Evolutionary conservation across 305 asterid genomes (phyloP), one percentile per base, ranked within the genome.

Genomic region (Coffea humblotiana): DNA sequence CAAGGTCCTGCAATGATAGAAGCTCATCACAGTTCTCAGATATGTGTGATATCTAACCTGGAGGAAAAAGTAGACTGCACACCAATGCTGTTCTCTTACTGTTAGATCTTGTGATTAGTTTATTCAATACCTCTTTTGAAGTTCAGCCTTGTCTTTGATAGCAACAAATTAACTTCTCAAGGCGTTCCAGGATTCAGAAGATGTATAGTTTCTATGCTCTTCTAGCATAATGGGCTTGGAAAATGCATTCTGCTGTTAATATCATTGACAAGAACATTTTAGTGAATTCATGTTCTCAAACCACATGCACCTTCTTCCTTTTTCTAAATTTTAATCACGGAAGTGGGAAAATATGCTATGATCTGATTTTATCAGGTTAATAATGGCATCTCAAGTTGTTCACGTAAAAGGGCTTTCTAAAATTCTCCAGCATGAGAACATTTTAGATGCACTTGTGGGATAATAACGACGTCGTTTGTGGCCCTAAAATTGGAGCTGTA

Each of bases 1-100:
- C 92, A 91, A 82, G 98, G 98, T 32, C 85, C 92, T 79, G 77
- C 87, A 90, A 86, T 67, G 80, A 72, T 14, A 52, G 69, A 70
- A 40, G 35, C 37, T 75, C 32, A 10, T 32, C 10, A 47, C 67
- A 14, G 61, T 43, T 32, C 25, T 15, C 19, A 2, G 81, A 71
- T 78, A 56, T 37, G 67, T 8, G 11, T 58, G 66, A 47, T 63
- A 56, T 5, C 1, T 63, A n/a, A 45, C 15, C 29, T 32, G 65
- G 35, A 61, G 32, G 52, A 32, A 51, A 14, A 67, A 79, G 52
- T n/a, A 2, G n/a, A 40, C 29, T 25, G 0, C 43, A 61, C 32
- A 35, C 9, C 60, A 56, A 75, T 76, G 48, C 43, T 32, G 63
- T 27, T 45, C 47, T 35, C 32, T 19, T 40, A 60, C 8, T n/a